Conservation (phyloP, 257 asterid genomes). For the Galeopsis tetrahit region DNA sequence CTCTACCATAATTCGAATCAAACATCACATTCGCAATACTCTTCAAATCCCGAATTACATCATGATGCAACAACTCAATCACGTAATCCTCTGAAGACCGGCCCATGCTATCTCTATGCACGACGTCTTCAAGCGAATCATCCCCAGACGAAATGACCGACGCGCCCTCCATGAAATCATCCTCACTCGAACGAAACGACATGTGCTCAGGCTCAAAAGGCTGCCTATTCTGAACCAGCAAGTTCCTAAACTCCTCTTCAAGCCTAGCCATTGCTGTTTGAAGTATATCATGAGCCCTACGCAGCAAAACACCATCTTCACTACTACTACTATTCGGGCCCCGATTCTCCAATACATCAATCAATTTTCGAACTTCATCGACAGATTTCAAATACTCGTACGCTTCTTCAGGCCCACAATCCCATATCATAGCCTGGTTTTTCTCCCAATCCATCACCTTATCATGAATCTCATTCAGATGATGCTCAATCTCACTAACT, state of each 20-base stretch:
- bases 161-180: conserved; percentile 61
- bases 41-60: conserved; percentile 64
- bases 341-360: conserved; percentile 58
- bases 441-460: conserved; percentile 80
- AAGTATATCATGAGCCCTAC: conserved; percentile 69
- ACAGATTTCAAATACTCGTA: conserved; percentile 69
- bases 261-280: conserved; percentile 89
- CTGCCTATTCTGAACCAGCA: conserved; percentile 80
- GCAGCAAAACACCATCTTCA: conserved; percentile 49
- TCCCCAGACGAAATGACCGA: conserved; percentile 83
- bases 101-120: conserved; percentile 70
- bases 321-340: conserved; percentile 28
- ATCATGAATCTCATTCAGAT: conserved; percentile 56
- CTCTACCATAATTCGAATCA: conserved; percentile 74
- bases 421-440: conserved; percentile 77
- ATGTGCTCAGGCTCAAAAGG: conserved; percentile 83
- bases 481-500: conserved; percentile 57
- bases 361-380: conserved; percentile 66
- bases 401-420: conserved; percentile 73
- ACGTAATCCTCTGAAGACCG: conserved; percentile 68
- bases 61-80: conserved; percentile 67
- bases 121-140: conserved; percentile 71
- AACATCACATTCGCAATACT: conserved; percentile 78
- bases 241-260: conserved; percentile 83
- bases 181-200: conserved; percentile 91